A percentile compares a stretch with the other conserved stretches of the same genome.
These are phyloP conservation scores for Rachicladosporium sp. DNA, from an alignment of 2,329 filamentous ascomycete species.

Conservation along the genomic window DNA sequence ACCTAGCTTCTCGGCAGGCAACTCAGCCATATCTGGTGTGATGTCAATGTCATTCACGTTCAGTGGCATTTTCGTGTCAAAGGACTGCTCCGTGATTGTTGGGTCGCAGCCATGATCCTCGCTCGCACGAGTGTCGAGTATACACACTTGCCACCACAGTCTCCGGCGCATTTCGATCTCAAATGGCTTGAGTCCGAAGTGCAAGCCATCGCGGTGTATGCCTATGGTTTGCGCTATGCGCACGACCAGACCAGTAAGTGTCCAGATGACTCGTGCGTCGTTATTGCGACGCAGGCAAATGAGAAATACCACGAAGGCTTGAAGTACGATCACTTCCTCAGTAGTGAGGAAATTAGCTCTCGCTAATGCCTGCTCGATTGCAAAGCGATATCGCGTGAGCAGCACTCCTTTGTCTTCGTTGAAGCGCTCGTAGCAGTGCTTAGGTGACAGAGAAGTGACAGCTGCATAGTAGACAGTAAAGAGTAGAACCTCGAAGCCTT, in stretches of 20 bases:
- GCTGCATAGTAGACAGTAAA: conserved; percentile 52
- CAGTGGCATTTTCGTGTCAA: conserved; percentile 47
- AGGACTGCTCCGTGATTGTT: conserved; percentile 44
- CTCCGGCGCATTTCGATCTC: conserved; percentile 48
- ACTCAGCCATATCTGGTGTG: conserved; percentile 34
- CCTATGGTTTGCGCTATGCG: conserved; percentile 49
- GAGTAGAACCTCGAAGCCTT: conserved; percentile 45
- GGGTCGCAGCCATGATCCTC: conserved; percentile 54
- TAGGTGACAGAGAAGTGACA: conserved; percentile 37
- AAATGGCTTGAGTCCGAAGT: conserved; percentile 45
- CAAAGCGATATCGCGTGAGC: conserved; percentile 48
- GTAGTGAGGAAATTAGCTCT: conserved; percentile 51
- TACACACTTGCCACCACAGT: conserved; percentile 48
- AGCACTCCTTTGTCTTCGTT: conserved; percentile 40
- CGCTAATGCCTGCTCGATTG: conserved; percentile 50
- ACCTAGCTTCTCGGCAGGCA: conserved; percentile 35
- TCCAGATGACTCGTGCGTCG: conserved; percentile 43
- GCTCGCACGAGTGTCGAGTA: conserved; percentile 47
- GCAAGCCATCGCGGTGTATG: conserved; percentile 46
- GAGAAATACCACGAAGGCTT: conserved; percentile 51
- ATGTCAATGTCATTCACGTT: conserved; percentile 46
- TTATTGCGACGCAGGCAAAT: conserved; percentile 42
- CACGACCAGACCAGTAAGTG: conserved; percentile 45
- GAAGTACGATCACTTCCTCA: conserved; percentile 49
- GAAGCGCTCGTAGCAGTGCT: conserved; percentile 37